Conservation (phyloP, 1,284 basidiomycete genomes). For the Afroboletus lepidellus region DNA sequence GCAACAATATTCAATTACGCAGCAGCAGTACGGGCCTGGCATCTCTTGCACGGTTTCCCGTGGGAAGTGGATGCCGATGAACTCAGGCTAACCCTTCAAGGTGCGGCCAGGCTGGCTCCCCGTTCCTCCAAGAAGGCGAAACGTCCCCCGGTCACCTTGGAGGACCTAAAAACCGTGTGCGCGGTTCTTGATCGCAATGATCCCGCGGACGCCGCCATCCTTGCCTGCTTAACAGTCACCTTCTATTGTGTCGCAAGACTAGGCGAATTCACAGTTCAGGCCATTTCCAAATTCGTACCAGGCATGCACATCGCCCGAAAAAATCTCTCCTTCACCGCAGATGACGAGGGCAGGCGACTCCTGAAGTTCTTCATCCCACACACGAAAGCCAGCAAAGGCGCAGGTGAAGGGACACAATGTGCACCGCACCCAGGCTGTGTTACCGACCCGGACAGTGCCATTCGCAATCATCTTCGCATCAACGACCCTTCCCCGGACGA, state of each 20-base stretch:
- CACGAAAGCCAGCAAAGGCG: not conserved
- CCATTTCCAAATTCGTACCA: not conserved
- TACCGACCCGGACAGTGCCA: not conserved
- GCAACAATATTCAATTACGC: not conserved
- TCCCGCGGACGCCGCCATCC: no score
- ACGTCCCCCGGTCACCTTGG: not conserved
- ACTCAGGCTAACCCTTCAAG: not conserved
- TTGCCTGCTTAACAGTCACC: no score
- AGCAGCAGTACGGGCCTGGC: not conserved
- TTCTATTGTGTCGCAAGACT: no score
- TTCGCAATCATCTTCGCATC: not conserved
- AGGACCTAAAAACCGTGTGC: no score
- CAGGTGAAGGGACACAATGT: not conserved
- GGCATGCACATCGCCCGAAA: not conserved
- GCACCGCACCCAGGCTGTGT: not conserved
- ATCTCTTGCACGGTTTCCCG: not conserved
- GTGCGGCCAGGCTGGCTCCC: not conserved
- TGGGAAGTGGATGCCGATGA: not conserved
- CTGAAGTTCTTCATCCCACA: not conserved
- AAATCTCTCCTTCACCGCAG: not conserved
- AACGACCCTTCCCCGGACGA: not conserved
- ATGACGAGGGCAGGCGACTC: fast-evolving
- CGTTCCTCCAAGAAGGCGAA: not conserved
- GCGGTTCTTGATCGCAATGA: no score
- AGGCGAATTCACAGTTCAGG: not conserved